Conservation (phyloP, 2,329 filamentous ascomycete species). For the Domatiomyces catenatus region DNA sequence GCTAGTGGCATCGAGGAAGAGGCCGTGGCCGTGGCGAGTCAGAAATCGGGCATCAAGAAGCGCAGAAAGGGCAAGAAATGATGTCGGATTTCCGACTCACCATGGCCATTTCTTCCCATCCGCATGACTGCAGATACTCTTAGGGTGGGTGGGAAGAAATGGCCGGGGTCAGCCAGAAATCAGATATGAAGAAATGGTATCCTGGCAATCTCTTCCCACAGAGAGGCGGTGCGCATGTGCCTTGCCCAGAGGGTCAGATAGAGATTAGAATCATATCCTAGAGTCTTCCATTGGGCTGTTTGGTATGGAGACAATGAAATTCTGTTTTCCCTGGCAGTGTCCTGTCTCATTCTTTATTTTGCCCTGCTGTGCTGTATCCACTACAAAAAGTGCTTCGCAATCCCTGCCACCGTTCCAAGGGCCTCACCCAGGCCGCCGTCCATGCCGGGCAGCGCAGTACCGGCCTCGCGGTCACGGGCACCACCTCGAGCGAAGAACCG, state of each 20-base stretch:
- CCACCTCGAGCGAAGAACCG: slow-evolving; percentile 21
- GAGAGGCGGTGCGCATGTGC: too few species aligned
- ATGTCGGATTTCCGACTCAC: too few species aligned
- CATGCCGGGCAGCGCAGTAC: slow-evolving; percentile 15
- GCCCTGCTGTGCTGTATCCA: background rate
- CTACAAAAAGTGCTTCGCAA: slow-evolving; percentile 38
- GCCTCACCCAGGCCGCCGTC: slow-evolving; percentile 28
- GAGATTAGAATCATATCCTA: too few species aligned
- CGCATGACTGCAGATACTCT: too few species aligned
- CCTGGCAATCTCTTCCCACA: too few species aligned
- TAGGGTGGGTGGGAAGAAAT: too few species aligned
- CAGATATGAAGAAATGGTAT: too few species aligned
- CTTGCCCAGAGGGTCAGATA: too few species aligned
- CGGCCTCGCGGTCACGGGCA: slow-evolving; percentile 17
- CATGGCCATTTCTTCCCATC: too few species aligned
- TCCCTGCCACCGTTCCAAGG: slow-evolving; percentile 33
- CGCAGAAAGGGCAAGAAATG: slow-evolving; percentile 15
- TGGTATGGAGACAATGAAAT: background rate
- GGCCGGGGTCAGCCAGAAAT: too few species aligned
- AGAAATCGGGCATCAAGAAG: slow-evolving; percentile 10
- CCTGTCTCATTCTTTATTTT: background rate
- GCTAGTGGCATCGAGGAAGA: slow-evolving; percentile 14
- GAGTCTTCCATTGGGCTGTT: too few species aligned
- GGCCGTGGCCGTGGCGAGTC: slow-evolving; percentile 1
- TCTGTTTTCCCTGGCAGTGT: background rate